A percentile compares a stretch with the other conserved stretches of the same genome.
Conservation (phyloP, 306 rosid species). For the Acacia melanoxylon region DNA sequence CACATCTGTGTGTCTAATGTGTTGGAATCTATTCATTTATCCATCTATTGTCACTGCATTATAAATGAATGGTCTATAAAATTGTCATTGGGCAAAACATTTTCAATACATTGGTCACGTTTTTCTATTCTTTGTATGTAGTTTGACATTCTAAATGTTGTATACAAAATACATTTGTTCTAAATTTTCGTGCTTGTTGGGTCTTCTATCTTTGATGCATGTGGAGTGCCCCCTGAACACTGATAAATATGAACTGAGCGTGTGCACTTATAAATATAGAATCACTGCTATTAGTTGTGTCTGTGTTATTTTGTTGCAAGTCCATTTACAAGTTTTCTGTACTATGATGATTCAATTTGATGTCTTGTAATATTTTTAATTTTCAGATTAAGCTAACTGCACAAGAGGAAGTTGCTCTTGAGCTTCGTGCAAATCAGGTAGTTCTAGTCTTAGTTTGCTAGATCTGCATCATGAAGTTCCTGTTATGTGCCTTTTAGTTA, state of each 20-base stretch:
- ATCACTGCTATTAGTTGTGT: not conserved
- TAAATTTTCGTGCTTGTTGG: not conserved
- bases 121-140: not conserved
- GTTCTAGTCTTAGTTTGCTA: slow-evolving; percentile 9
- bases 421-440: slow-evolving; percentile 98
- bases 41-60: not conserved
- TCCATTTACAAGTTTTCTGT: not conserved
- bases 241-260: not conserved
- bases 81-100: not conserved
- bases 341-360: not conserved
- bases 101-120: not conserved
- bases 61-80: not conserved
- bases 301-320: not conserved
- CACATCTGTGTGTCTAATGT: not conserved
- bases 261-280: not conserved
- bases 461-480: slow-evolving; percentile 9
- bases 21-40: not conserved
- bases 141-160: not conserved
- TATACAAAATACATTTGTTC: not conserved
- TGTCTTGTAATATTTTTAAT: slow-evolving; percentile 15
- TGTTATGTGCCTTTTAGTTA: slow-evolving; percentile 17
- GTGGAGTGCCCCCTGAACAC: not conserved
- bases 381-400: slow-evolving; percentile 94
- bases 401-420: slow-evolving; percentile 98
- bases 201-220: not conserved